Evolutionary conservation across 257 asterid genomes (phyloP), one percentile per base, ranked within the genome.

Genomic region (Marsdenia floribunda): DNA sequence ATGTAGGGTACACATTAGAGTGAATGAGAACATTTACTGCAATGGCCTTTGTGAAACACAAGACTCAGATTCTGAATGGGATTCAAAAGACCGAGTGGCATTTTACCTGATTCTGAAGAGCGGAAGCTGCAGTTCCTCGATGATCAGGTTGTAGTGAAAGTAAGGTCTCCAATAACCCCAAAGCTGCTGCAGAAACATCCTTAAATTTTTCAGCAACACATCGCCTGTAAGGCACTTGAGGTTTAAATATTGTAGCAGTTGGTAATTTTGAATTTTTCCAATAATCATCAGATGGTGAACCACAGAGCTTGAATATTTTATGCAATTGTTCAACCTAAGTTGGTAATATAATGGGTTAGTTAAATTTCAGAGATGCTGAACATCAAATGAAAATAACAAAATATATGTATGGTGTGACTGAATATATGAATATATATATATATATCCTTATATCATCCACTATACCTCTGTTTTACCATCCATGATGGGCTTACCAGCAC

Each of bases 401-500:
- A 38, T 38, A 38, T 38, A 38, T 29, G 33, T 29, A 29, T 29
- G 1, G 33, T 29, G 1, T 29, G 33, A 29, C 1, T 29, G 33
- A 29, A 29, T 29, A 29, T 29, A 29, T 29, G 33, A 29, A 29
- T 29, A 29, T 29, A 29, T 29, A 29, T 29, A 29, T 29, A 29
- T 29, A 29, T 29, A 0, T 29, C 1, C 33, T 29, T 29, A 29
- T 29, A 29, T 1, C 33, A 29, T 29, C 49, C 26, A 16, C 2
- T 65, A 38, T 83, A 89, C 91, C 94, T 89, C 94, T 42, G 90
- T 84, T 58, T 85, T 80, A 26, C 91, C 94, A 10, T 87, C 80
- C 87, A 89, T 81, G 77, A 89, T 86, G 73, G 94, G 91, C 83
- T 82, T 87, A 60, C 90, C 89, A 49, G 86, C 86, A 84, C 79